Base-by-base conservation (phyloP, 1,284 basidiomycete genomes). In the Cutaneotrichosporon cutaneum region DNA sequence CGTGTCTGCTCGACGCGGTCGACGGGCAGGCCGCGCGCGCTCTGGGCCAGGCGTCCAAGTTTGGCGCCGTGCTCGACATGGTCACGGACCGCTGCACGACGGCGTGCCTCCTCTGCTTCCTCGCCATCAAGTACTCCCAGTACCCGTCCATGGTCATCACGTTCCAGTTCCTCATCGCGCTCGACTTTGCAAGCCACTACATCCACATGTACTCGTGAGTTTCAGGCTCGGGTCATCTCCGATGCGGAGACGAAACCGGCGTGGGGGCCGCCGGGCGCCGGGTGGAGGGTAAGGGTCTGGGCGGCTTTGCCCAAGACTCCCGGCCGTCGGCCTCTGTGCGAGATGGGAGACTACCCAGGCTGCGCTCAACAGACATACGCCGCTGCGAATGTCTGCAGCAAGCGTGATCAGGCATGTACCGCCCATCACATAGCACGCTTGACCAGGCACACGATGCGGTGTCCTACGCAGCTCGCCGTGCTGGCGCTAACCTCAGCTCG, bases 51-150 rank as follows among this genome's bases (percentile, higher is more conserved):
- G 88, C 91, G 21, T 93, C 90, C 62, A 95, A 95, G 81, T 98
- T 99, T 78, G 96, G 96, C 44, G 94, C 94, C 4, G 95, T 99
- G 44, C 82, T 99, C 71, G 96, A 99, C 80, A 99, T 99, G 96
- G 95, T 99, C 59, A 99, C 96, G n/a, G 95, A 99, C 79, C 84
- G 95, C 70, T 97, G 95, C 83, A 95, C 96, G 42, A 99, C 96
- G 4, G 90, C 94, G 2, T 94, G 94, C 77, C 83, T 99, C 65
- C 83, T 99, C 33, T 96, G 92, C 80, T 98, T 95, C 83, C 86
- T 99, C 45, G 87, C 93, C 10, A 45, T 55, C 45, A 48, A 22
- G 42, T 44, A 58, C 36, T 16, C 42, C 47, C 53, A 35, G 21
- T 99, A 97, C 80, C 92, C 93, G 9, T 74, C 82, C 35, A 90